phyloP scores from a whole-genome alignment of 148 eudicot genomes.

The Chenopodium berlandieri region DNA sequence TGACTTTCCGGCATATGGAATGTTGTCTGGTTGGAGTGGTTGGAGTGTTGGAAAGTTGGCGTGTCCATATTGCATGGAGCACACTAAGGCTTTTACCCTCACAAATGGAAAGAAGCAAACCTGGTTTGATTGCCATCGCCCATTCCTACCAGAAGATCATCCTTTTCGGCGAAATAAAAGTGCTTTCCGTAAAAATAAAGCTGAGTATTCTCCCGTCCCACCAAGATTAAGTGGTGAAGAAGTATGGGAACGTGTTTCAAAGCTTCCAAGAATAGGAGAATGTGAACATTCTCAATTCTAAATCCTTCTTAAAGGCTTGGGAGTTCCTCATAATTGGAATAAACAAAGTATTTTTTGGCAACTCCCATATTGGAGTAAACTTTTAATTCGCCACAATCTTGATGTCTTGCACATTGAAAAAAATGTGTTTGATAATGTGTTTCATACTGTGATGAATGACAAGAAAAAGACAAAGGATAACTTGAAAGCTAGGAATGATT shows the following conservation, averaged over 20 bases:
- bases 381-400: background rate
- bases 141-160: background rate
- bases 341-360: conserved; percentile 2
- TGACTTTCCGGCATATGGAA: background rate
- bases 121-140: background rate
- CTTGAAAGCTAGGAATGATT: background rate
- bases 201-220: background rate
- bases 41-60: background rate
- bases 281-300: no score
- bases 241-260: background rate
- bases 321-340: no score
- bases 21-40: background rate
- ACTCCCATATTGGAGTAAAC: conserved; percentile 6
- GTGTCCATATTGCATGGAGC: background rate
- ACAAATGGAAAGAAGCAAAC: background rate
- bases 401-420: conserved; percentile 20
- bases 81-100: background rate
- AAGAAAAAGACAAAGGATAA: background rate
- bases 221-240: background rate
- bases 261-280: background rate
- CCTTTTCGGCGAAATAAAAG: background rate
- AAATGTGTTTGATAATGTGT: conserved; percentile 24
- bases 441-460: conserved; percentile 6
- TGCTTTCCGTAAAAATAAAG: background rate
- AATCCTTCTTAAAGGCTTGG: no score